phyloP scores from a whole-genome alignment of 169 alveolate species.

The Cryptosporidium parvum region DNA sequence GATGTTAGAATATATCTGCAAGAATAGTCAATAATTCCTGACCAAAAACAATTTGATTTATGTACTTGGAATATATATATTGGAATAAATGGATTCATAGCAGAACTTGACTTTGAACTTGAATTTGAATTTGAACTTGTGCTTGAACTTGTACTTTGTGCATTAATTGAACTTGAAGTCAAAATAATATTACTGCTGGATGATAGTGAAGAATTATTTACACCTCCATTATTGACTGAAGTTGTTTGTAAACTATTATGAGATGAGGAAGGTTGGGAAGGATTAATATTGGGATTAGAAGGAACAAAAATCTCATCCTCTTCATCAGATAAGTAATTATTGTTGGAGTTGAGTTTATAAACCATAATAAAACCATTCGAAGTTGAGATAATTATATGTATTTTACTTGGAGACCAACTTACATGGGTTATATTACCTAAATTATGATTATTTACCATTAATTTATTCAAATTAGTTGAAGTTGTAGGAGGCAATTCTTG shows the following conservation, averaged over 20 bases:
- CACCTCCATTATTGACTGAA: no score
- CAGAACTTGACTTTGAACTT: not conserved
- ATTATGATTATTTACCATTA: not conserved
- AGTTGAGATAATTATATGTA: constrained; percentile 40
- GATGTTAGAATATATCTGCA: constrained; percentile 49
- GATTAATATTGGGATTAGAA: no score
- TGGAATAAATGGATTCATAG: constrained; percentile 31
- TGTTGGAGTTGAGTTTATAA: constrained; percentile 24
- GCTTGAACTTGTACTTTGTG: not conserved
- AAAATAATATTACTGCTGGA: not conserved
- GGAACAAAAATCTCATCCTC: constrained; percentile 3
- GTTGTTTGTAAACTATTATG: no score
- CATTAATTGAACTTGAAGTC: not conserved
- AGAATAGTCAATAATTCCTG: constrained; percentile 37
- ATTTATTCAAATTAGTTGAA: not conserved
- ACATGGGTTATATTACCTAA: constrained; percentile 50
- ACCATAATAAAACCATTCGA: constrained; percentile 47
- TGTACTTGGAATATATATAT: constrained; percentile 17
- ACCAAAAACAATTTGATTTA: constrained; percentile 38
- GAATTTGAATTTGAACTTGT: not conserved
- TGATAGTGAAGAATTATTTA: not conserved
- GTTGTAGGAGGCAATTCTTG: no score
- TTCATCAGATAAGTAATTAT: not conserved
- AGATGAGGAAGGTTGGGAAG: not conserved
- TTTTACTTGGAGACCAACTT: constrained; percentile 57